phyloP scores from a whole-genome alignment of 768 basidiomycete genomes.

The Kwoniella sp. region DNA sequence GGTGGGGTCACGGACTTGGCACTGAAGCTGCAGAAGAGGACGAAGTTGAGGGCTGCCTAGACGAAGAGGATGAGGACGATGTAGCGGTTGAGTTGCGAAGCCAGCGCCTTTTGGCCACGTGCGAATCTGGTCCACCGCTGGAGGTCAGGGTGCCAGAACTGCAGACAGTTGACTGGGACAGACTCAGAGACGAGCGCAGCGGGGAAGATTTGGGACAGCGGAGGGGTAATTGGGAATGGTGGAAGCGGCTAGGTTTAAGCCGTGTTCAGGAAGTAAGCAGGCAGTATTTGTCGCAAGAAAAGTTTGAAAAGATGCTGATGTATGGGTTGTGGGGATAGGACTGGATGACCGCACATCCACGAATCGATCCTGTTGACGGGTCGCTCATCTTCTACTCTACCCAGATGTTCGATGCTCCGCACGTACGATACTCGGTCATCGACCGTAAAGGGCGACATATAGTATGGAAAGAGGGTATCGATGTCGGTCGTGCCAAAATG shows the following conservation, averaged over 20 bases:
- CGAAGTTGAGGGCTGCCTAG: slow-evolving; percentile 12
- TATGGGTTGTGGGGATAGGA: slow-evolving; percentile 60
- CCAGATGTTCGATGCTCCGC: slow-evolving; percentile 51
- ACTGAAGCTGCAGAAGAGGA: slow-evolving; percentile 36
- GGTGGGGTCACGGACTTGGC: slow-evolving; percentile 51
- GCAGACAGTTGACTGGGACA: slow-evolving; percentile 56
- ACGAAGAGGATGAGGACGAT: slow-evolving; percentile 4
- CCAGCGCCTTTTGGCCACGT: slow-evolving; percentile 55
- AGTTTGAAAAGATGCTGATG: background rate
- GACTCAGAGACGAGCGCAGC: slow-evolving; percentile 33
- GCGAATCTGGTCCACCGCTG: slow-evolving; percentile 57
- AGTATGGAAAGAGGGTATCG: slow-evolving; percentile 51
- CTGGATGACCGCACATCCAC: slow-evolving; percentile 85
- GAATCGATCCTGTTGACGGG: slow-evolving; percentile 61
- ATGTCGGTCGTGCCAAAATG: slow-evolving; percentile 53
- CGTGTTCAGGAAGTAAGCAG: slow-evolving; percentile 49
- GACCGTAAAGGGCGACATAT: slow-evolving; percentile 48
- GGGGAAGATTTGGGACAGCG: slow-evolving; percentile 34
- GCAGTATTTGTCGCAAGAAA: background rate
- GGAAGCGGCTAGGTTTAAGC: slow-evolving; percentile 36
- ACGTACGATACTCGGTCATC: slow-evolving; percentile 50
- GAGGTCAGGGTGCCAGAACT: slow-evolving; percentile 56
- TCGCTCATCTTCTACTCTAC: slow-evolving; percentile 52
- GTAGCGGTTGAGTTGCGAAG: slow-evolving; percentile 21
- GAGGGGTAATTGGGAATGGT: slow-evolving; percentile 38